Conservation (phyloP, 345 rosid genomes). For the Citrus hindsii region DNA sequence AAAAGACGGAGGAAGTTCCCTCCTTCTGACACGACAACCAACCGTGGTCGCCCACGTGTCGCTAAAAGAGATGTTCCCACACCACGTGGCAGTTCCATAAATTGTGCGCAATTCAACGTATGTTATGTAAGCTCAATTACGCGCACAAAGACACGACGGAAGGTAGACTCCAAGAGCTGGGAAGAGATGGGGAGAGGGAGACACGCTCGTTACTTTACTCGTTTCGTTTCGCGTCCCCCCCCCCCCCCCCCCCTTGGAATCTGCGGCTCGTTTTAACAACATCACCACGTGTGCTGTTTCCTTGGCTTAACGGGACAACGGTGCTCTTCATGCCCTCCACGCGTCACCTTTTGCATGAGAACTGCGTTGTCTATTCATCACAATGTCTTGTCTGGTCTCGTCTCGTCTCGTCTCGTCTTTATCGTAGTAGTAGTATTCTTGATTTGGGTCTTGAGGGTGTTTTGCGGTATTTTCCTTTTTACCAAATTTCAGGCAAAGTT, state of each 20-base stretch:
- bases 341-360: conserved; percentile 16
- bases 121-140: no score
- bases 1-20: no score
- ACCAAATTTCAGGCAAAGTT: not conserved
- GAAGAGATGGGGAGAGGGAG: not conserved
- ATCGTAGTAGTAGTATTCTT: no score
- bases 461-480: not conserved
- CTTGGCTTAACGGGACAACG: not conserved
- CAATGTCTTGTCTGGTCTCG: no score
- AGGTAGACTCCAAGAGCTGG: no score
- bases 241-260: conserved; percentile 21
- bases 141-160: no score
- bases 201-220: not conserved
- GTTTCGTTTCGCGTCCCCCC: conserved; percentile 18
- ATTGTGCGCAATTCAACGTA: not conserved
- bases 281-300: conserved; percentile 23
- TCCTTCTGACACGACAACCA: no score
- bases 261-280: conserved; percentile 9
- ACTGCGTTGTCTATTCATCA: no score
- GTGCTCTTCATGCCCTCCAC: conserved; percentile 34
- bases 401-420: no score
- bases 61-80: not conserved
- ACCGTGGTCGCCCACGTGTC: no score
- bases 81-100: conserved; percentile 8
- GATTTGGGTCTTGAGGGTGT: no score